Conservation (phyloP, 305 asterid genomes). For the Fraxinus dipetala region DNA sequence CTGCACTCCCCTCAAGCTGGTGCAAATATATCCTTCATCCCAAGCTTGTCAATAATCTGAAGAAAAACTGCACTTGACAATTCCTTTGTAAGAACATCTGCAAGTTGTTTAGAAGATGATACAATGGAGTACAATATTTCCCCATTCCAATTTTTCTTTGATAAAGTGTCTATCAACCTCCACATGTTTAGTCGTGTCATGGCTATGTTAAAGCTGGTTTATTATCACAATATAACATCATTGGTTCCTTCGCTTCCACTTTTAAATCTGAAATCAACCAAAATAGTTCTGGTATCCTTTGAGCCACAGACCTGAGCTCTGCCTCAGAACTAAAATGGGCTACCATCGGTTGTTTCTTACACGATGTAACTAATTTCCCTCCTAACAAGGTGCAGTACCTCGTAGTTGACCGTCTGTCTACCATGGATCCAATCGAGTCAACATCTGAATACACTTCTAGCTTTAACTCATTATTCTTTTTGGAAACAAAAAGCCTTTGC, state of each 20-base stretch:
- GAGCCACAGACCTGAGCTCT: background rate
- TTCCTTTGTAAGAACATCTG: background rate
- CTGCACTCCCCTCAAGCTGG: background rate
- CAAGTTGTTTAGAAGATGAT: background rate
- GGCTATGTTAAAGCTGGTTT: background rate
- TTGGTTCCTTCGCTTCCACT: background rate
- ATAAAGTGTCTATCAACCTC: background rate
- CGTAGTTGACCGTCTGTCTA: background rate
- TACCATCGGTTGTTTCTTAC: background rate
- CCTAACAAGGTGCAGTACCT: background rate
- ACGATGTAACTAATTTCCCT: background rate
- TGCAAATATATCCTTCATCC: background rate
- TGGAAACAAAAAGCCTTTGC: background rate
- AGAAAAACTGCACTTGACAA: background rate
- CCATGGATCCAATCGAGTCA: background rate
- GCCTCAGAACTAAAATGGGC: background rate
- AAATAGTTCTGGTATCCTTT: background rate
- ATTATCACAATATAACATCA: background rate
- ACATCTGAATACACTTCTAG: background rate
- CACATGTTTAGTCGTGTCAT: background rate
- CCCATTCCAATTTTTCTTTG: background rate
- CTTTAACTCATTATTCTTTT: background rate
- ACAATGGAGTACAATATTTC: background rate
- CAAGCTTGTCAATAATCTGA: background rate
- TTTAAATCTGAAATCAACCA: background rate